These are phyloP conservation scores for Penicillium brevicompactum DNA, from an alignment of 2,329 filamentous ascomycete genomes.

Conservation along the genomic window DNA sequence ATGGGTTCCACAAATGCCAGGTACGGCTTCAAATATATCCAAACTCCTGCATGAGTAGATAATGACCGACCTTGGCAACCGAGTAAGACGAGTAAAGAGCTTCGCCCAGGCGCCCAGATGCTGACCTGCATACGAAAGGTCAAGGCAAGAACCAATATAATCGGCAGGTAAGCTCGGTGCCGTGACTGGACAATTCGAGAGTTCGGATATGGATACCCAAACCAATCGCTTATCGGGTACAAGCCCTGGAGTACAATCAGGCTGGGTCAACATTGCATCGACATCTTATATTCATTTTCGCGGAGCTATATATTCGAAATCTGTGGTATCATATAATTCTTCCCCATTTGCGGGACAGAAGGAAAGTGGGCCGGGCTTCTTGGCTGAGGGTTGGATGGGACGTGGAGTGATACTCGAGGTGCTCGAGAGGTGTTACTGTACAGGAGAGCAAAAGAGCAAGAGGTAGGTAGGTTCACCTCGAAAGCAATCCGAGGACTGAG, in stretches of 20 bases:
- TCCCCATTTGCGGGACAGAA: not conserved
- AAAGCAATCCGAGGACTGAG: not conserved
- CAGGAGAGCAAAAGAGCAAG: constrained; percentile 6
- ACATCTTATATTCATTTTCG: not conserved
- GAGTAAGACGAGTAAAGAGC: not conserved
- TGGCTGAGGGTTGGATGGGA: not conserved
- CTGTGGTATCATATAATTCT: constrained; percentile 17
- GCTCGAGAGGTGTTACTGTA: constrained; percentile 14
- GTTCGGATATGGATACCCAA: not conserved
- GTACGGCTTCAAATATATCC: too few relatives aligned
- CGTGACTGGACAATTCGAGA: not conserved
- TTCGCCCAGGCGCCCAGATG: not conserved
- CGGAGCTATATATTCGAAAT: constrained; percentile 4
- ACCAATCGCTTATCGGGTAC: not conserved
- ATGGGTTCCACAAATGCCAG: too few relatives aligned
- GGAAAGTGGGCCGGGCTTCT: not conserved
- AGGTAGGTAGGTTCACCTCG: not conserved
- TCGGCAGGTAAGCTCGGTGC: not conserved
- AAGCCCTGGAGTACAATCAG: too few relatives aligned
- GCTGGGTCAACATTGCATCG: not conserved
- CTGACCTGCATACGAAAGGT: not conserved
- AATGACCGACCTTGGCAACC: not conserved
- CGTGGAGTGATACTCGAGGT: not conserved
- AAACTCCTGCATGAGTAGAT: too few relatives aligned
- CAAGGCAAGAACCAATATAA: not conserved